phyloP scores from a whole-genome alignment of 163 green algal species.

The Chlamydomonas reinhardtii region DNA sequence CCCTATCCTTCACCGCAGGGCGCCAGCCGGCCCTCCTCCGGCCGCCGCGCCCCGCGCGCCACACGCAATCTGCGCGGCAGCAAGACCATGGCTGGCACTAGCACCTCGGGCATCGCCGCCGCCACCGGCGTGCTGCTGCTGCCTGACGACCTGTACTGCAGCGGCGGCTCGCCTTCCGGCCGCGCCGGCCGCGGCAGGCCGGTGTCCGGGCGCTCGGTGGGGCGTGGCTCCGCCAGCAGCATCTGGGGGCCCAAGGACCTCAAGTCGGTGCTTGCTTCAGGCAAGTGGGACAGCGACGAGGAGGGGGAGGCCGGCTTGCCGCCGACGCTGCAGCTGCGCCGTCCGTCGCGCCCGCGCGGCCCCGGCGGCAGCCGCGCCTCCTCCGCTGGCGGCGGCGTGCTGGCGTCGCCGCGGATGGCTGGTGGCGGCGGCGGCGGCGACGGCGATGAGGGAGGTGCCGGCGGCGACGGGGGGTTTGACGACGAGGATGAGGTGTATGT shows the following conservation, averaged over 20 bases:
- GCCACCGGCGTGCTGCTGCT: too few species aligned
- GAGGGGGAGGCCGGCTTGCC: background rate
- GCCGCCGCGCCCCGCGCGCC: too few species aligned
- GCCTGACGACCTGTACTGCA: too few species aligned
- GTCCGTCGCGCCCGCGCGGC: background rate
- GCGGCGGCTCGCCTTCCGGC: too few species aligned
- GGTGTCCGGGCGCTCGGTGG: background rate
- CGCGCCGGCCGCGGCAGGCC: too few species aligned
- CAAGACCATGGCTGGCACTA: too few species aligned
- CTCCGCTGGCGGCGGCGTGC: background rate
- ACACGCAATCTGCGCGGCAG: too few species aligned
- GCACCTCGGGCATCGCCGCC: too few species aligned
- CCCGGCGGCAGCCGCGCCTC: background rate
- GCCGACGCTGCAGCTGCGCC: slow-evolving; percentile 20
- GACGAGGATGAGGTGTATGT: background rate
- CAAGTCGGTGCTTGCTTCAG: slow-evolving; percentile 5
- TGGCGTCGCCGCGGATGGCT: background rate
- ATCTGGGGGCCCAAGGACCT: slow-evolving; percentile 7
- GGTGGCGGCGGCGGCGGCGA: background rate
- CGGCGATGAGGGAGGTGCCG: background rate
- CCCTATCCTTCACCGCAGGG: too few species aligned
- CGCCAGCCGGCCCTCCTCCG: too few species aligned
- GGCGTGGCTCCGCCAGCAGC: background rate
- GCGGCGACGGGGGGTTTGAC: background rate
- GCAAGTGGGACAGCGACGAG: background rate